Evolutionary conservation across 345 rosid species (phyloP).

Genomic region (Balakata baccata): DNA sequence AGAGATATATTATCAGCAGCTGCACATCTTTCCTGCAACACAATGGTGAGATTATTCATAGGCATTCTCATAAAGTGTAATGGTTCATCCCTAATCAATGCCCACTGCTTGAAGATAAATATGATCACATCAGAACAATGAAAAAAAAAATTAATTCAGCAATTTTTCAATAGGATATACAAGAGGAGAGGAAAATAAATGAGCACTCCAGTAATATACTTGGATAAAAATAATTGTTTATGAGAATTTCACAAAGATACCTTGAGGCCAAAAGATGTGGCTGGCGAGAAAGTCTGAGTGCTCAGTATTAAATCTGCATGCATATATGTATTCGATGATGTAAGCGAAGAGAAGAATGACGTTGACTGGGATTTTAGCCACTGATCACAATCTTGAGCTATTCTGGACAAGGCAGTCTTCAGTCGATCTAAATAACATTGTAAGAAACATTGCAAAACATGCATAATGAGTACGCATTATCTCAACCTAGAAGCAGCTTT

Average conservation of each 20-base stretch:
- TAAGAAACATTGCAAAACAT: constrained; percentile 27
- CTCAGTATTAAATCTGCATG: constrained; percentile 68
- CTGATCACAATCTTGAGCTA: constrained; percentile 90
- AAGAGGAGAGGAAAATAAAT: not conserved
- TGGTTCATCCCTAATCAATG: not conserved
- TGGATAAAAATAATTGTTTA: not conserved
- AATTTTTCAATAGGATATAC: not conserved
- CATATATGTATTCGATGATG: constrained; percentile 42
- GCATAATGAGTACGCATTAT: constrained; percentile 1
- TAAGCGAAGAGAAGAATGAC: constrained; percentile 46
- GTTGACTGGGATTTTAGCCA: constrained; percentile 69
- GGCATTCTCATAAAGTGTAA: not conserved
- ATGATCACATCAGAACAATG: not conserved
- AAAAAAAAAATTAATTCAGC: constrained; percentile 11
- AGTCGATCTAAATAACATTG: constrained; percentile 61
- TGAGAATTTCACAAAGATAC: constrained; percentile 35
- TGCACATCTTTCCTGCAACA: constrained; percentile 91
- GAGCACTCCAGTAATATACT: not conserved
- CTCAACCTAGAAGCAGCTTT: not conserved
- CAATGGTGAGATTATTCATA: constrained; percentile 22
- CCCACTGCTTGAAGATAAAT: not conserved
- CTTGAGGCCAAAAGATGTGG: constrained; percentile 75
- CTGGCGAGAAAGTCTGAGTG: constrained; percentile 51
- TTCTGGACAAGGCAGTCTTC: constrained; percentile 71
- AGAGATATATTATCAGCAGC: constrained; percentile 74